Percentiles rank a stretch among this genome's conserved stretches.
Conservation (phyloP, 1,284 basidiomycete genomes). For the Hypsizygus ulmarius region DNA sequence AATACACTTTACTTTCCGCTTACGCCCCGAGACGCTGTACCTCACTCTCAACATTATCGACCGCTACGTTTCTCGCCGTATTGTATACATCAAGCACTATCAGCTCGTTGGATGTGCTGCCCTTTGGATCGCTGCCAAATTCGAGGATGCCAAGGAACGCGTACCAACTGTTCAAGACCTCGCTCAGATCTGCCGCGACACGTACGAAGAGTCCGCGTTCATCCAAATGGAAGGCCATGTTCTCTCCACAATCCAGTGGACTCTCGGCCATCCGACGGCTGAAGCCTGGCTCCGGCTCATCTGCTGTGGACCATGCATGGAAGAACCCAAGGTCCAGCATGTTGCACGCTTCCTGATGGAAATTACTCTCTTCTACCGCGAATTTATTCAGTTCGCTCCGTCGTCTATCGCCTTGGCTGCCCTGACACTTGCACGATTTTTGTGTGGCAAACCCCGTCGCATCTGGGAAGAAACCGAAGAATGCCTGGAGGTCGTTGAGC, state of each 20-base stretch:
- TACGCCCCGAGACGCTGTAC: slow-evolving; percentile 97
- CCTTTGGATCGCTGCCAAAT: slow-evolving; percentile 98
- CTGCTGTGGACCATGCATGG: slow-evolving; percentile 68
- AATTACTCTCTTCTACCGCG: slow-evolving; percentile 94
- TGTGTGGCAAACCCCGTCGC: slow-evolving; percentile 76
- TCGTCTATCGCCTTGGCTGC: slow-evolving; percentile 88
- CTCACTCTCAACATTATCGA: slow-evolving; percentile 99
- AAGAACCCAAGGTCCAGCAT: slow-evolving; percentile 89
- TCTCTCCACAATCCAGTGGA: slow-evolving; percentile 94
- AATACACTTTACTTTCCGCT: slow-evolving; percentile 94
- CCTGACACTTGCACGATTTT: slow-evolving; percentile 84
- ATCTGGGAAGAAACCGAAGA: slow-evolving; percentile 80
- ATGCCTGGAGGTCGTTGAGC: slow-evolving; percentile 75
- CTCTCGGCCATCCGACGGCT: slow-evolving; percentile 94
- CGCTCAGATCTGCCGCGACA: slow-evolving; percentile 90
- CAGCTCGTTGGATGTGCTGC: slow-evolving; percentile 98
- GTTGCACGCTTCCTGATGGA: slow-evolving; percentile 98
- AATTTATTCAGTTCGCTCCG: slow-evolving; percentile 86
- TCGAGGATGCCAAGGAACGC: slow-evolving; percentile 98
- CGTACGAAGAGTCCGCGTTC: slow-evolving; percentile 95
- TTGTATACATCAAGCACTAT: slow-evolving; percentile 99
- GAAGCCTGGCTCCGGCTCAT: slow-evolving; percentile 93
- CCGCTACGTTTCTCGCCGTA: slow-evolving; percentile 96
- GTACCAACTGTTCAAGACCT: slow-evolving; percentile 95
- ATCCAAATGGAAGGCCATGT: slow-evolving; percentile 98